Conservation (phyloP, 768 basidiomycete genomes). For the Boletus rex-veris region DNA sequence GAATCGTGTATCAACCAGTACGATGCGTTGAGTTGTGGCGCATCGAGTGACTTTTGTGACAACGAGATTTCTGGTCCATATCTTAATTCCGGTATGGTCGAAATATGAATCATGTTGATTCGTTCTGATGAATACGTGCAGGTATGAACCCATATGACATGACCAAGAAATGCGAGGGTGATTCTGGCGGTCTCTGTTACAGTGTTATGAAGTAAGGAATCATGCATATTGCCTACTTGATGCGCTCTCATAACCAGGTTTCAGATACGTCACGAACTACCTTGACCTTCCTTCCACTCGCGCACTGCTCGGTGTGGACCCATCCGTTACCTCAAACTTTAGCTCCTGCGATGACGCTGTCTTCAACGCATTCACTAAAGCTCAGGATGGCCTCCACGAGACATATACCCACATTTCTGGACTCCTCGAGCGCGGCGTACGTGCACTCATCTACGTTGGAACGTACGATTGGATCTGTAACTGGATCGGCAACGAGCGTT, state of each 20-base stretch:
- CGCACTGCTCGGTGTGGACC: slow-evolving; percentile 58
- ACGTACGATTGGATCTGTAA: slow-evolving; percentile 81
- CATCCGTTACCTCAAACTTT: slow-evolving; percentile 39
- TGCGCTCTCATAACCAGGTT: background rate
- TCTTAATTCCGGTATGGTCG: slow-evolving; percentile 30
- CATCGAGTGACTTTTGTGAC: slow-evolving; percentile 65
- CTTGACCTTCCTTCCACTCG: slow-evolving; percentile 59
- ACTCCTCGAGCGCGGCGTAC: slow-evolving; percentile 73
- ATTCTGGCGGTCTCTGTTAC: slow-evolving; percentile 47
- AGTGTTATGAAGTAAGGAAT: slow-evolving; percentile 41
- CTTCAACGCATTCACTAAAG: slow-evolving; percentile 41
- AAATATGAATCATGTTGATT: background rate
- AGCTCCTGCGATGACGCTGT: slow-evolving; percentile 43
- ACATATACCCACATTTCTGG: slow-evolving; percentile 37
- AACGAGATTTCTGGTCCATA: slow-evolving; percentile 35
- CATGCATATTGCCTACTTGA: background rate
- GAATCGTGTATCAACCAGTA: slow-evolving; percentile 62
- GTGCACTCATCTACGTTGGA: slow-evolving; percentile 70
- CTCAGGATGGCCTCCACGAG: slow-evolving; percentile 41
- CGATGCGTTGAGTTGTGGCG: slow-evolving; percentile 65
- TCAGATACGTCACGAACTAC: slow-evolving; percentile 55
- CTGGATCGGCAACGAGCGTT: slow-evolving; percentile 72
- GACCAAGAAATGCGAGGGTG: slow-evolving; percentile 53
- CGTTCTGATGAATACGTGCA: slow-evolving; percentile 9
- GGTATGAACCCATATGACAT: slow-evolving; percentile 68